A percentile compares a stretch with the other conserved stretches of the same genome.
Evolutionary conservation across 2,329 filamentous ascomycete species (phyloP).

Genomic region (Colletotrichum abscissum): DNA sequence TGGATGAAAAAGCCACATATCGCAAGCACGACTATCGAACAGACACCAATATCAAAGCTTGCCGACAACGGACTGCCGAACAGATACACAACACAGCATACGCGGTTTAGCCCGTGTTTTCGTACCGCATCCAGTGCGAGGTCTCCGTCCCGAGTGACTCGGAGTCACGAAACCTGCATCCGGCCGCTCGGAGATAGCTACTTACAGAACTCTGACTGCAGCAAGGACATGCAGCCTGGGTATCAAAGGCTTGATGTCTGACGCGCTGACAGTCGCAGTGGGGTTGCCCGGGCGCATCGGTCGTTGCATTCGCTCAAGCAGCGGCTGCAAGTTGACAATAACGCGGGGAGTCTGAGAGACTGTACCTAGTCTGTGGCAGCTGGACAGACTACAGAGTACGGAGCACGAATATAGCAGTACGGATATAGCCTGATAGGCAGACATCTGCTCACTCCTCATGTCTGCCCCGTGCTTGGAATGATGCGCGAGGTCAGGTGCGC

Average conservation of each 20-base stretch:
- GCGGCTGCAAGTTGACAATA: constrained; percentile 6
- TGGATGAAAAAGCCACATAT: background rate
- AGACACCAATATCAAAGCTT: too few species aligned
- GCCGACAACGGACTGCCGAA: too few species aligned
- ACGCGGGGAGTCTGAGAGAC: background rate
- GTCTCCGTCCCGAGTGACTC: constrained; percentile 21
- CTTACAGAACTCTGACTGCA: constrained; percentile 33
- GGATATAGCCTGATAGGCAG: background rate
- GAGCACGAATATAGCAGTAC: background rate
- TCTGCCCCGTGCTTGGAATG: background rate
- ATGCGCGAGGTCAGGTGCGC: background rate
- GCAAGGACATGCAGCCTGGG: constrained; percentile 31
- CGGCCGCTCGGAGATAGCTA: constrained; percentile 36
- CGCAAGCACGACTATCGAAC: background rate
- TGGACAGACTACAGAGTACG: background rate
- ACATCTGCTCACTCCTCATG: background rate
- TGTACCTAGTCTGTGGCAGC: background rate
- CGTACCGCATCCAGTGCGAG: constrained; percentile 25
- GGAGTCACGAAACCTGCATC: constrained; percentile 34
- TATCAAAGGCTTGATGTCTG: constrained; percentile 33
- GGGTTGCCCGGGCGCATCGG: constrained; percentile 26
- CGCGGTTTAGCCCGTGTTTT: background rate
- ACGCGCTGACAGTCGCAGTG: constrained; percentile 30
- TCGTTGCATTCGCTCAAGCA: constrained; percentile 19
- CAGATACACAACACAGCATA: background rate